A percentile compares a stretch with the other conserved stretches of the same genome.
Conservation (phyloP, 495 filamentous ascomycete species). For the Neurospora sp. region DNA sequence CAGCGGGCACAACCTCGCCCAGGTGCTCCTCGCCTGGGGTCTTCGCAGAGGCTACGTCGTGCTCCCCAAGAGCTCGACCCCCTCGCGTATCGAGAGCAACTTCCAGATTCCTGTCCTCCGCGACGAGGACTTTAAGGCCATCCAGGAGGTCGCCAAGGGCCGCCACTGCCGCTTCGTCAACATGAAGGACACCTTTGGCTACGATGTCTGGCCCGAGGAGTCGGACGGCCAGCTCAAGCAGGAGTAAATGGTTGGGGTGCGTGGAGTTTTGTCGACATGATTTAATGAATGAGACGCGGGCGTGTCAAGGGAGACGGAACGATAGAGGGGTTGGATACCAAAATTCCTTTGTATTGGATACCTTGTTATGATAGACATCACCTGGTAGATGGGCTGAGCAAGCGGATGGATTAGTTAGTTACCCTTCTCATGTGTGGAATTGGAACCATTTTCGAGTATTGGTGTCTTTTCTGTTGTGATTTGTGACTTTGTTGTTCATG, state of each 20-base stretch:
- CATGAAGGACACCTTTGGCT: constrained; percentile 61
- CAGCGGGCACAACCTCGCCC: constrained; percentile 30
- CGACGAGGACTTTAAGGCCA: constrained; percentile 31
- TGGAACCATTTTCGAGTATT: not conserved
- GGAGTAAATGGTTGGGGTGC: not conserved
- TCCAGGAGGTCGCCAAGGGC: constrained; percentile 35
- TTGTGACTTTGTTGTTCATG: not conserved
- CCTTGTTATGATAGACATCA: not conserved
- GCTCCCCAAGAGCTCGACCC: constrained; percentile 49
- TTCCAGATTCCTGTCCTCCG: constrained; percentile 31
- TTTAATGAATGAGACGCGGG: not conserved
- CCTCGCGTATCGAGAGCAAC: constrained; percentile 52
- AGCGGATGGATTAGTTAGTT: not conserved
- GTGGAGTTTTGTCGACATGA: not conserved
- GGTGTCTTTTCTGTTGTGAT: not conserved
- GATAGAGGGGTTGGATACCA: not conserved
- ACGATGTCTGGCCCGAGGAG: constrained; percentile 41
- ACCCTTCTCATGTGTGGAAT: not conserved
- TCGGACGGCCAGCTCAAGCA: constrained; percentile 7
- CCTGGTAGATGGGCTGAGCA: not conserved
- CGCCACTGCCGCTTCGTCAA: constrained; percentile 61
- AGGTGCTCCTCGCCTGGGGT: constrained; percentile 41
- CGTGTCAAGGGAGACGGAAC: not conserved
- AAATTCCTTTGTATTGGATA: not conserved
- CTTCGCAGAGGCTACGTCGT: constrained; percentile 33